These are phyloP conservation scores for Prunella vulgaris DNA, from an alignment of 257 asterid species.

Conservation along the genomic window DNA sequence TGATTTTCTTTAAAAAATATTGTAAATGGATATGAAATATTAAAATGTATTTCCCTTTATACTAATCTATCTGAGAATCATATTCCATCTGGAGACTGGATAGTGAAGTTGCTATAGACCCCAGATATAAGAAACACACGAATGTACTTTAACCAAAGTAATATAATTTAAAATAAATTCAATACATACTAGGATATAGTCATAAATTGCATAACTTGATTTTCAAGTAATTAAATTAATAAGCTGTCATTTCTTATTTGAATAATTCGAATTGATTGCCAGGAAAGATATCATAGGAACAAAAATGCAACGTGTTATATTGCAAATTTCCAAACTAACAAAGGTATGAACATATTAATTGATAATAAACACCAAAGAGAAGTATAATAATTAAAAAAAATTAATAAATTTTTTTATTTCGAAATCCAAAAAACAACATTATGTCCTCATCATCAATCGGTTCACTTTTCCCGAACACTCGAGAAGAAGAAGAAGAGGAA, in stretches of 20 bases:
- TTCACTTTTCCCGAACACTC: slow-evolving; percentile 21
- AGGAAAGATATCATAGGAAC: too few species aligned
- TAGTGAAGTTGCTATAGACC: background rate
- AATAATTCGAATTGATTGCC: background rate
- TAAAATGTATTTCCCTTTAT: background rate
- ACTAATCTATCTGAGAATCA: slow-evolving; percentile 22
- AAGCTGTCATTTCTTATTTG: background rate
- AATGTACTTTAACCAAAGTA: too few species aligned
- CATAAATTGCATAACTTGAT: background rate
- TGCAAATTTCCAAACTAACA: background rate
- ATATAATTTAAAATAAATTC: too few species aligned
- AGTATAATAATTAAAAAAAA: background rate
- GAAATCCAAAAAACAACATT: background rate
- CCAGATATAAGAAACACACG: background rate
- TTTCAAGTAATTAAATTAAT: too few species aligned
- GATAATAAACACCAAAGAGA: background rate
- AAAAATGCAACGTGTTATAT: background rate
- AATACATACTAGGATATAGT: too few species aligned
- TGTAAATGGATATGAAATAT: background rate
- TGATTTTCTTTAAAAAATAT: background rate
- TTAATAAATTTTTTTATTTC: background rate
- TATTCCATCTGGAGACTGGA: slow-evolving; percentile 15
- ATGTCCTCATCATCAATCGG: background rate
- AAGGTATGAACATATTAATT: background rate
- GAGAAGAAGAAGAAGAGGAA: background rate